A percentile compares a stretch with the other conserved stretches of the same genome.
These are phyloP conservation scores for Limonium bicolor DNA, from an alignment of 148 eudicot species.

Conservation along the genomic window DNA sequence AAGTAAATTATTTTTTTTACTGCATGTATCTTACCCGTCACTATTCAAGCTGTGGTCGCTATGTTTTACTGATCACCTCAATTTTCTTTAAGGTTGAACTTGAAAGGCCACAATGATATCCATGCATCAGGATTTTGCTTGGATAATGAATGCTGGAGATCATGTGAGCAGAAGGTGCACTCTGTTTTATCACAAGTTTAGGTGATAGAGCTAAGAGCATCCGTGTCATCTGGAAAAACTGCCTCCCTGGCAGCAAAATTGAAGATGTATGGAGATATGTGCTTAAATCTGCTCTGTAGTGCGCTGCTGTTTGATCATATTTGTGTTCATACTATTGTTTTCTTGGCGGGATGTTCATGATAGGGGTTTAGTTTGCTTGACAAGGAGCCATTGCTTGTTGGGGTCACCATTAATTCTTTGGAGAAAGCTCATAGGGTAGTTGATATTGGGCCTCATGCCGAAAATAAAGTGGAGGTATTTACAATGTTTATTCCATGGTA, in stretches of 20 bases:
- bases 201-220: conserved; percentile 55
- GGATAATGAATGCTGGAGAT: conserved; percentile 93
- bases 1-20: too few species aligned
- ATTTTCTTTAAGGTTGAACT: conserved; percentile 40
- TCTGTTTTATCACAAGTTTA: conserved; percentile 45
- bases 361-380: conserved; percentile 65
- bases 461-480: conserved; percentile 67
- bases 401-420: conserved; percentile 32
- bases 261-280: conserved; percentile 45
- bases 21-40: too few species aligned
- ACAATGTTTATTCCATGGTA: background rate
- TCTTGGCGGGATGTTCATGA: too few species aligned
- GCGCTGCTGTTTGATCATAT: background rate
- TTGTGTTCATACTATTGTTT: background rate
- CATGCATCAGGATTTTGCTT: conserved; percentile 43
- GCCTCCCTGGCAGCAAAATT: conserved; percentile 23
- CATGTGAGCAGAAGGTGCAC: conserved; percentile 64
- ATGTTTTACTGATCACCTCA: background rate
- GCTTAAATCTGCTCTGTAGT: background rate
- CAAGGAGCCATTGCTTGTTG: conserved; percentile 64
- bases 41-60: too few species aligned
- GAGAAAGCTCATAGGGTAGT: conserved; percentile 59
- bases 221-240: conserved; percentile 78
- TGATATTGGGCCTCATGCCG: conserved; percentile 79
- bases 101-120: conserved; percentile 46